These are phyloP conservation scores for Lipomyces yamanashiensis DNA, from an alignment of 805 yeast genomes.

Conservation along the genomic window DNA sequence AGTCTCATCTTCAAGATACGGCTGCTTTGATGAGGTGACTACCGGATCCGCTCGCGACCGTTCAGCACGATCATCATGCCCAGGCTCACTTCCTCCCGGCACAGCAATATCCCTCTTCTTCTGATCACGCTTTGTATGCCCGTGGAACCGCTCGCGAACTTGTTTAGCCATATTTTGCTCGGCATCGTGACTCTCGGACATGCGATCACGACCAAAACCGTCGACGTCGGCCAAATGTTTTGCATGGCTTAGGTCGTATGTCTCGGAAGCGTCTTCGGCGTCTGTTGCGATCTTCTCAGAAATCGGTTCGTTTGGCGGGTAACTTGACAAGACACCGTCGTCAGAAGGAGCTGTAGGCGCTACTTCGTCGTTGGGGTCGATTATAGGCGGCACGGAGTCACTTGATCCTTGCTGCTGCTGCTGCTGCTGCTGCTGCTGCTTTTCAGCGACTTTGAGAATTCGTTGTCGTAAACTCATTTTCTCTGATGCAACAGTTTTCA, in stretches of 20 bases:
- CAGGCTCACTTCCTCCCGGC: conserved; percentile 18
- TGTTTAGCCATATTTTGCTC: conserved; percentile 20
- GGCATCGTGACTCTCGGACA: conserved; percentile 26
- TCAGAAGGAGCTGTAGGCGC: not conserved
- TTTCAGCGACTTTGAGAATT: not conserved
- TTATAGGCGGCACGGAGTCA: not conserved
- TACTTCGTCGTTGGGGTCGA: conserved; percentile 11
- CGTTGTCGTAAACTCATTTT: not conserved
- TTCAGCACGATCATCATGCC: not conserved
- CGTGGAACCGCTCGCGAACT: conserved; percentile 9
- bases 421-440: not conserved
- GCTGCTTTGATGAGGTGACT: not conserved
- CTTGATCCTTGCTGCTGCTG: not conserved
- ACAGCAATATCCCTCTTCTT: conserved; percentile 19
- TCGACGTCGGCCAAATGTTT: conserved; percentile 21
- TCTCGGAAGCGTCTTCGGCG: not conserved
- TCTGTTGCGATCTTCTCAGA: not conserved
- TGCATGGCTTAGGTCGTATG: not conserved
- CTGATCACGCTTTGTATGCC: conserved; percentile 2
- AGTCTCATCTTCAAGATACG: conserved; percentile 12
- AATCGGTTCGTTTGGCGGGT: conserved; percentile 3
- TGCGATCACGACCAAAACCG: conserved; percentile 30
- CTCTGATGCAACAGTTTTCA: not conserved
- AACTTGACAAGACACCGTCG: conserved; percentile 2
- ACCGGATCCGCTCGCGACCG: not conserved